Base-by-base conservation (phyloP, 805 yeast species). In the Torulaspora franciscae region DNA sequence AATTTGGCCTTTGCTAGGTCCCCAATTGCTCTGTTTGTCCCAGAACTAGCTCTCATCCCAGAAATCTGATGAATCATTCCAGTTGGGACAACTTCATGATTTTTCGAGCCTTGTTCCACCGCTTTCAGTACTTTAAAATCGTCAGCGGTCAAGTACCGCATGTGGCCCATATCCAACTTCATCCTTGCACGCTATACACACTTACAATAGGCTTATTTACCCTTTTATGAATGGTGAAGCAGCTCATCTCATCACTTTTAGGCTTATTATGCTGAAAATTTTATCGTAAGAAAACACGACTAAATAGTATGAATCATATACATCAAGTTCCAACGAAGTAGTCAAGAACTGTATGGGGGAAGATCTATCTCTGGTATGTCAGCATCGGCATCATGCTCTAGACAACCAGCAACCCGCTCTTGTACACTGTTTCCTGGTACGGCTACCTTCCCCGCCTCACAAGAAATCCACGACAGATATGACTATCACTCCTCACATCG, bases 51-150 rank as follows among this genome's bases (percentile, higher is more conserved):
- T 53, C 85, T 77, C 57, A 89, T 64, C 3, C 88, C 86, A 10
- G 95, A 86, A 26, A 89, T 69, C 50, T 84, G 84, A 51, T 81
- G 85, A 43, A 93, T 89, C 69, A 93, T 68, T 30, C 75, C 73
- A 0, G 95, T 86, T 14, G 99, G 99, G 17, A 93, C 98, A 45
- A 93, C 79, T 62, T 91, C 96, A 66, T 93, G 99, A 65, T 85
- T 91, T 51, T 85, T 75, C 1, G 97, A 83, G 9, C 98, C 99
- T 64, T 77, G 73, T 62, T 93, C 98, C 14, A 85, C 85, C 0
- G 96, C 97, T 46, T 83, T 83, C 35, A 93, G 78, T 7, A 89
- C 93, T 46, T 85, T 76, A 72, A 87, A 93, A 69, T 93, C 99
- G 51, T 89, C 97, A 6, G 83, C 74, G 52, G 95, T 81, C 62